A percentile compares a stretch with the other conserved stretches of the same genome.
These are phyloP conservation scores for Luffa aegyptiaca DNA, from an alignment of 306 rosid species.

Conservation along the genomic window DNA sequence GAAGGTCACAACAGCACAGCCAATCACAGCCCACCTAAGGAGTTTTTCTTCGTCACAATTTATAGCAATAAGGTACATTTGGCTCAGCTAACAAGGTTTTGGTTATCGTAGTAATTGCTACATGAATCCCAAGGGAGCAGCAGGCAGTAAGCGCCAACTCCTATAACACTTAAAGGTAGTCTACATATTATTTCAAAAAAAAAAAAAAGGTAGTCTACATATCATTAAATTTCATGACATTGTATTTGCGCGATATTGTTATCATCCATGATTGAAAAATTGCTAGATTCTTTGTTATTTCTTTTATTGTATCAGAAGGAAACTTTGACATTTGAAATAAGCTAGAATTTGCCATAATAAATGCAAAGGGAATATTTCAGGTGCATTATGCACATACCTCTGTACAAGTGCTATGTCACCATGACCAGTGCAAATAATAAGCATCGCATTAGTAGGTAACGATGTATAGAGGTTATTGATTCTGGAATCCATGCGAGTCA, in stretches of 20 bases:
- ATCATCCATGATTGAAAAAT: not conserved
- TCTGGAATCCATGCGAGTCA: constrained; percentile 60
- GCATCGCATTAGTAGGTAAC: constrained; percentile 75
- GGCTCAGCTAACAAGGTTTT: not conserved
- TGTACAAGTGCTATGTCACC: constrained; percentile 84
- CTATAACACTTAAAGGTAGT: not conserved
- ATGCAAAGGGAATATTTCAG: not conserved
- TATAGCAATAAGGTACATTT: not conserved
- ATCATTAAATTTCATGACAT: not conserved
- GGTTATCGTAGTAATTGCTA: not conserved
- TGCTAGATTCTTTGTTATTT: not conserved
- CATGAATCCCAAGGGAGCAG: not conserved
- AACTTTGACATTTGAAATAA: not conserved
- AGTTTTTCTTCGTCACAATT: not conserved
- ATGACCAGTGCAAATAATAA: constrained; percentile 87
- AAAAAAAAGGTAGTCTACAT: not conserved
- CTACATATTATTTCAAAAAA: not conserved
- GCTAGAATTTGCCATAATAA: not conserved
- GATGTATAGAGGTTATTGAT: constrained; percentile 36
- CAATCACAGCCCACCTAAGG: not conserved
- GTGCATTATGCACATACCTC: constrained; percentile 38
- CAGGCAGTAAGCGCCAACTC: not conserved
- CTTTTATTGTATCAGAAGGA: not conserved
- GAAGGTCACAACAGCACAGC: not conserved
- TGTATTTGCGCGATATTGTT: not conserved